phyloP scores from a whole-genome alignment of 139 green algal species.

The Tetradesmus obliquus region DNA sequence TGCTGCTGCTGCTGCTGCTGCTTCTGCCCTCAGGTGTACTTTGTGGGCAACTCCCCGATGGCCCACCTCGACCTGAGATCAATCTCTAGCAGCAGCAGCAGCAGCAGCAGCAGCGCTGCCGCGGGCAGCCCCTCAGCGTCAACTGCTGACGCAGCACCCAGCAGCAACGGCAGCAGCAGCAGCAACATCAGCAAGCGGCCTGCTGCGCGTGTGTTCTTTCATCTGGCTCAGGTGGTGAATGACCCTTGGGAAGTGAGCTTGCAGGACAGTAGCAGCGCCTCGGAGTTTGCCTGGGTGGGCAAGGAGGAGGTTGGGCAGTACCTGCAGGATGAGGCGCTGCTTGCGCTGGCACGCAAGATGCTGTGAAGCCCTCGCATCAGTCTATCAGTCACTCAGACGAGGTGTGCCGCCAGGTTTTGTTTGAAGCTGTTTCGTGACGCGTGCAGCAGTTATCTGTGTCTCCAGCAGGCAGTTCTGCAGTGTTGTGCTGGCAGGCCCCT shows the following conservation, averaged over 20 bases:
- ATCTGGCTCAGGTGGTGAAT: slow-evolving; percentile 32
- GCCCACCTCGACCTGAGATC: neutral
- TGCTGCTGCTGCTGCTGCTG: neutral
- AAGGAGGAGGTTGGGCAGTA: slow-evolving; percentile 30
- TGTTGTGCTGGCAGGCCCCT: no score
- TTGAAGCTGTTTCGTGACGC: no score
- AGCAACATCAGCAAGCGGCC: neutral
- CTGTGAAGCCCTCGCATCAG: neutral
- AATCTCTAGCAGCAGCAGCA: neutral
- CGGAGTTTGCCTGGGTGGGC: slow-evolving; percentile 1
- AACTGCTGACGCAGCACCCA: neutral
- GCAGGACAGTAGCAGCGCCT: neutral
- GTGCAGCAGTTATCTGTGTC: no score
- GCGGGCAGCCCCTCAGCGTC: neutral
- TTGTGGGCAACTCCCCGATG: slow-evolving; percentile 31
- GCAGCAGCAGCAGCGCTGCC: slow-evolving; percentile 6
- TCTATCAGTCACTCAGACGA: no score
- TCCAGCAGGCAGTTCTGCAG: no score
- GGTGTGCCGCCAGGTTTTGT: no score
- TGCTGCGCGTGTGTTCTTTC: slow-evolving; percentile 16
- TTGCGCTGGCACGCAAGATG: slow-evolving; percentile 8
- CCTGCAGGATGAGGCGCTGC: slow-evolving; percentile 5
- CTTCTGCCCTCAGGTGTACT: slow-evolving; percentile 11
- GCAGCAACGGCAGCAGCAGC: neutral
- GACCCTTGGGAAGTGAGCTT: slow-evolving; percentile 21